Evolutionary conservation across 2,329 filamentous ascomycete genomes (phyloP), one percentile per base, ranked within the genome.

Genomic region (Neopestalotiopsis clavispora): DNA sequence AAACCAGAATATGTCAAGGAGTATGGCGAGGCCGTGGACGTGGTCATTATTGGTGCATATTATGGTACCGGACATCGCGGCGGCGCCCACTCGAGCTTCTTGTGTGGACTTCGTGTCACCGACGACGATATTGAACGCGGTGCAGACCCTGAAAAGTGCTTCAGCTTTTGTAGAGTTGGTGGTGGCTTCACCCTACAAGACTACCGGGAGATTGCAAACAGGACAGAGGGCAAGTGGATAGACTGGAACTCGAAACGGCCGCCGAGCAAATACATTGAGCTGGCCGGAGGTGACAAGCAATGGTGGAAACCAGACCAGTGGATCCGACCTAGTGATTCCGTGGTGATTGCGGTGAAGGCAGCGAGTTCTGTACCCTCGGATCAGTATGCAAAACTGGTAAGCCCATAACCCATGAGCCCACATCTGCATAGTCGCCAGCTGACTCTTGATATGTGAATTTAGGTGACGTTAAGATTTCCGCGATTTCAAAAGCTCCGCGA

Each of bases 1-100:
- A 99, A 99, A 76, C 96, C 96, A 1, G 96, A 99, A 72, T 99
- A 99, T 79, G 98, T 98, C 95, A 91, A 91, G 2, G 95, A 97
- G 71, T 97, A 96, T 78, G 96, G 96, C 70, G 95, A 98, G 80
- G 94, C 92, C 0, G 88, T 99, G 3, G 96, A 99, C 78, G 94
- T 94, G 72, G 83, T 98, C 14, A 86, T 99, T 17, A 89, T 99
- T 66, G 96, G 95, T 67, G 96, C 94, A 9, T 98, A 97, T 81
- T 99, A 93, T 78, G 96, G 96, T 14, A 93, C 92, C 38, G 96
- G 96, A 0, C 90, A 88, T 68, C 89, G 96, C 62, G 96, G 96
- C 63, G 96, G 95, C 56, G 89, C 83, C 1, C 83, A 98, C 4
- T 94, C 94, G 1, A 96, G 91, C 71, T 99, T 95, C 77, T 79